Percentiles rank a stretch among this genome's conserved stretches.
These are phyloP conservation scores for Eutreptiella sp. DNA, from an alignment of 208 protist species.

Conservation along the genomic window DNA sequence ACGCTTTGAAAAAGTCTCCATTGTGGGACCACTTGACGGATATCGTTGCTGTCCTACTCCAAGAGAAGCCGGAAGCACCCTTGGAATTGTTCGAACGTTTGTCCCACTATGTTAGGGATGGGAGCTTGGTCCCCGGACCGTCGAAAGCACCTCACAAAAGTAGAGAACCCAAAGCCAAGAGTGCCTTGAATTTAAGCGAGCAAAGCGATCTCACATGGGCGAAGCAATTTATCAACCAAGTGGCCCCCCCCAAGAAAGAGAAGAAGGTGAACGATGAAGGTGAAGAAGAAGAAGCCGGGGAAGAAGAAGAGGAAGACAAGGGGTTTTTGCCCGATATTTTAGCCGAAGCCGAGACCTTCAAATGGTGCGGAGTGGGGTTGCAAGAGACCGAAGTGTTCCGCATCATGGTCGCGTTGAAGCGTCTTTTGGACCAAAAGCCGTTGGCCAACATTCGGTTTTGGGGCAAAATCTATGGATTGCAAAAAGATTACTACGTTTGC, in stretches of 20 bases:
- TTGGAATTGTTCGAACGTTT: conserved; percentile 58
- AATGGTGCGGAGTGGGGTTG: conserved; percentile 66
- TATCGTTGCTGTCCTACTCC: conserved; percentile 59
- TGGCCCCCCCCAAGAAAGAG: conserved; percentile 58
- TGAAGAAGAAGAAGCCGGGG: conserved; percentile 35
- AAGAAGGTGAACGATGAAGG: conserved; percentile 57
- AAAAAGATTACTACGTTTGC: conserved; percentile 75
- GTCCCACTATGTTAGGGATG: conserved; percentile 59
- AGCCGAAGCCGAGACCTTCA: conserved; percentile 67
- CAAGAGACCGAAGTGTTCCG: conserved; percentile 63
- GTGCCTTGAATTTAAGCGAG: conserved; percentile 51
- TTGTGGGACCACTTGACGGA: conserved; percentile 74
- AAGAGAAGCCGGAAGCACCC: conserved; percentile 55
- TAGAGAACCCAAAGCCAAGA: conserved; percentile 47
- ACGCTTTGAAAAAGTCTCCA: conserved; percentile 52
- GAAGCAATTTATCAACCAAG: conserved; percentile 52
- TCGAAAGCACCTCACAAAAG: conserved; percentile 53
- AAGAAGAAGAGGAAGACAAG: conserved; percentile 46
- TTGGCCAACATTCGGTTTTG: conserved; percentile 70
- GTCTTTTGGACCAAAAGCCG: conserved; percentile 65
- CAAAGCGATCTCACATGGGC: conserved; percentile 62
- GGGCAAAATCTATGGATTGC: conserved; percentile 68
- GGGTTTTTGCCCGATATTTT: conserved; percentile 67
- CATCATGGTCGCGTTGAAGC: conserved; percentile 71
- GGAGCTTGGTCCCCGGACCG: conserved; percentile 54